phyloP scores from a whole-genome alignment of 805 yeast species.

The Starmerella tilneyi region DNA sequence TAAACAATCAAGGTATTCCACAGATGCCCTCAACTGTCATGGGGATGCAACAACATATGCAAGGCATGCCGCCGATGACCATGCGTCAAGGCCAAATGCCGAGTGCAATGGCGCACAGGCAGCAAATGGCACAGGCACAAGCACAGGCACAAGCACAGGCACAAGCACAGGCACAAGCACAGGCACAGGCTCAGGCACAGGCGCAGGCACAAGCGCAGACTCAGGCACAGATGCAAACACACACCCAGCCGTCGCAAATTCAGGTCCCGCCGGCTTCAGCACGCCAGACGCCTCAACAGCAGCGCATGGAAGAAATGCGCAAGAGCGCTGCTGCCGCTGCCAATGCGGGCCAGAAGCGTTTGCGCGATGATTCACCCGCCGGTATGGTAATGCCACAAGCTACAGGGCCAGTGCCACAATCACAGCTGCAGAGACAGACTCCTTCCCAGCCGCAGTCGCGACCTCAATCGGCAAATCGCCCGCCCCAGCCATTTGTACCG shows the following conservation, averaged over 20 bases:
- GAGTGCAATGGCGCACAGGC: not conserved
- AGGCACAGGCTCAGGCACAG: no score
- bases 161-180: no score
- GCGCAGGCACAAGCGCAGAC: no score
- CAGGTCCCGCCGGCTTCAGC: not conserved
- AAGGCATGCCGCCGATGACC: not conserved
- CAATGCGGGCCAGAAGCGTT: not conserved
- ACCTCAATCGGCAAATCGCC: constrained; percentile 8
- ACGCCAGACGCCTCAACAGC: constrained; percentile 1
- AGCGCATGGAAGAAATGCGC: constrained; percentile 40
- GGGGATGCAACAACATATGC: not conserved
- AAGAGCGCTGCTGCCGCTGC: constrained; percentile 39
- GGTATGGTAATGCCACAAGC: constrained; percentile 34
- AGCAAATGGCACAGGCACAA: not conserved
- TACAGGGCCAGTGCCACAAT: constrained; percentile 11
- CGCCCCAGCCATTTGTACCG: constrained; percentile 11
- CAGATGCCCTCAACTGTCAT: not conserved
- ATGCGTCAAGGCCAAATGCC: constrained; percentile 1
- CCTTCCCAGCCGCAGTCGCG: constrained; percentile 19
- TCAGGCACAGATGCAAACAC: no score
- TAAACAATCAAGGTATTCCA: not conserved
- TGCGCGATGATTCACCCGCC: constrained; percentile 3
- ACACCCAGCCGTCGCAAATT: not conserved
- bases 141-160: no score
- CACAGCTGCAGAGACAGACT: constrained; percentile 22